phyloP scores from a whole-genome alignment of 2,329 filamentous ascomycete genomes.

The Magnaporthales sp. region DNA sequence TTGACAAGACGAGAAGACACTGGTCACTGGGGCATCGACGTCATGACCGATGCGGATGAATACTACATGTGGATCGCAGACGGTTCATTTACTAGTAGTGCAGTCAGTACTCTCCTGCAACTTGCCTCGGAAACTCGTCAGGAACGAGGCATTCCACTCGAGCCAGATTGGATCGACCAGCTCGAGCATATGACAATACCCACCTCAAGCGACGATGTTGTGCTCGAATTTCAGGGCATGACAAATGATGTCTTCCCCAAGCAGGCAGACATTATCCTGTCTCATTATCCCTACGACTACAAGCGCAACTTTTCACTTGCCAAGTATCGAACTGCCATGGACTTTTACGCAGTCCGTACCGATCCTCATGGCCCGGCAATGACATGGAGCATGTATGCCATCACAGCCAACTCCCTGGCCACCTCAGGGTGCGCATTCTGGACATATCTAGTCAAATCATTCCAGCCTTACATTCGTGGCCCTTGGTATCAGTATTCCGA shows the following conservation, averaged over 20 bases:
- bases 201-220: constrained; percentile 30
- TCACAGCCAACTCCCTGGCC: constrained; percentile 57
- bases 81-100: constrained; percentile 8
- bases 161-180: constrained; percentile 7
- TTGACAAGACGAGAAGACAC: constrained; percentile 10
- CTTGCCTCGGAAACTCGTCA: constrained; percentile 6
- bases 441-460: constrained; percentile 57
- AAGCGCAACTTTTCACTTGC: constrained; percentile 24
- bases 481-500: constrained; percentile 67
- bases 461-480: constrained; percentile 52
- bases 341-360: constrained; percentile 21
- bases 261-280: constrained; percentile 60
- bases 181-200: constrained; percentile 11
- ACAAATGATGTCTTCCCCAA: constrained; percentile 58
- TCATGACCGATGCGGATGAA: constrained; percentile 13
- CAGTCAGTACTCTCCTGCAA: constrained; percentile 8
- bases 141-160: constrained; percentile 6
- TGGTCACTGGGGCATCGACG: constrained; percentile 10
- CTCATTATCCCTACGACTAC: constrained; percentile 56
- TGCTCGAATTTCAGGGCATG: constrained; percentile 58
- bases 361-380: constrained; percentile 57
- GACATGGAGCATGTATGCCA: constrained; percentile 63
- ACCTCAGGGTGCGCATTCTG: constrained; percentile 59
- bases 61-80: constrained; percentile 11
- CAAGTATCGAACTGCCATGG: constrained; percentile 19